Percentiles rank a stretch among this genome's conserved stretches.
These are phyloP conservation scores for Eucommia ulmoides DNA, from an alignment of 257 asterid genomes.

Conservation along the genomic window DNA sequence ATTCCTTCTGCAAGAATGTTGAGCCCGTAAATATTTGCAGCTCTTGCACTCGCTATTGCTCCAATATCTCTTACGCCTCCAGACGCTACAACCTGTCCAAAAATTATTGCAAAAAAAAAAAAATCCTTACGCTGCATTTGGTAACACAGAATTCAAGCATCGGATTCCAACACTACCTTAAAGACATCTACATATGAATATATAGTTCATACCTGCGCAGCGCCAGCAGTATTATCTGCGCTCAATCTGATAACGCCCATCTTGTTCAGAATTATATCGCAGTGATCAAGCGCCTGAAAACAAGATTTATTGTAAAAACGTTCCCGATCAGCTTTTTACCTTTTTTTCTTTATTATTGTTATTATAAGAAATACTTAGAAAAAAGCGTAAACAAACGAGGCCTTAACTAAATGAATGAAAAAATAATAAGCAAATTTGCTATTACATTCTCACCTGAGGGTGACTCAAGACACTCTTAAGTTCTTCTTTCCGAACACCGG, in stretches of 20 bases:
- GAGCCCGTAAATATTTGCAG: conserved; percentile 85
- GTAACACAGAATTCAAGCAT: too few species aligned
- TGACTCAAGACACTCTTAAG: conserved; percentile 74
- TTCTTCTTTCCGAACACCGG: conserved; percentile 72
- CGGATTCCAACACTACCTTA: too few species aligned
- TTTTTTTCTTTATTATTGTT: too few species aligned
- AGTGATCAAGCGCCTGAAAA: conserved; percentile 78
- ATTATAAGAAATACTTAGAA: too few species aligned
- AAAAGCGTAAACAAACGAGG: too few species aligned
- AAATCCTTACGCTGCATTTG: too few species aligned
- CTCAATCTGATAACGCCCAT: conserved; percentile 41
- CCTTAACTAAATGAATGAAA: too few species aligned
- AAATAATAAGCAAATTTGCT: too few species aligned
- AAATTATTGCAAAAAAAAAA: conserved; percentile 22
- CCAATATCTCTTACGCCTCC: conserved; percentile 59
- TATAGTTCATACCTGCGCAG: conserved; percentile 99
- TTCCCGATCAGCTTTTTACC: too few species aligned
- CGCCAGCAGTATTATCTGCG: conserved; percentile 69
- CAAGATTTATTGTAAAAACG: too few species aligned
- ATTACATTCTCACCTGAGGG: conserved; percentile 97
- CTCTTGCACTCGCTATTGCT: conserved; percentile 80
- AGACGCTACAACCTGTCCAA: conserved; percentile 54
- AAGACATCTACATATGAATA: too few species aligned
- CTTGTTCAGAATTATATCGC: conserved; percentile 42
- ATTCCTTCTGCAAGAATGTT: conserved; percentile 64